Conservation (phyloP, 1,284 basidiomycete genomes). For the Cutaneotrichosporon sp. region DNA sequence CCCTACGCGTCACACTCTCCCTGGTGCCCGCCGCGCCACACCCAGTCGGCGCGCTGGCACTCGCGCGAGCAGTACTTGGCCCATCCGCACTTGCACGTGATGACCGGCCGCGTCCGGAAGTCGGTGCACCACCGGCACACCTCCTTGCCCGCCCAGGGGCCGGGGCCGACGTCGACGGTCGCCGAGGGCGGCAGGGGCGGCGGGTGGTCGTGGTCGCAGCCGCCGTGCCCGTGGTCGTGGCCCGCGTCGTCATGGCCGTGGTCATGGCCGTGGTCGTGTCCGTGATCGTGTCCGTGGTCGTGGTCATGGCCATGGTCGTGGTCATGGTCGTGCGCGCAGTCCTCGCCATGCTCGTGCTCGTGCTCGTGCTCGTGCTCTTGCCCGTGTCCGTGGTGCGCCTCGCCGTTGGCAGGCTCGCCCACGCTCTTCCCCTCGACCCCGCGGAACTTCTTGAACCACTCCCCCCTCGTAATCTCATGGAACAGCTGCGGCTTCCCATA, state of each 20-base stretch:
- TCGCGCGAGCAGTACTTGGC: conserved; percentile 50
- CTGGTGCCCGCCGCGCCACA: conserved; percentile 38
- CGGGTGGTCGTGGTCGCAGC: neutral
- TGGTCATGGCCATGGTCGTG: neutral
- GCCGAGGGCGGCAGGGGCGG: neutral
- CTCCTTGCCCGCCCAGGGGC: conserved; percentile 39
- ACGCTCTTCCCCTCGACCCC: conserved; percentile 12
- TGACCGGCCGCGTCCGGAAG: conserved; percentile 26
- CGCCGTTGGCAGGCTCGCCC: neutral
- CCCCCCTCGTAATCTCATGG: conserved; percentile 38
- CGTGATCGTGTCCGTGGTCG: neutral
- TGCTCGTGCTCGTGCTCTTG: conserved; percentile 5
- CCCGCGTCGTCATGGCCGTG: neutral
- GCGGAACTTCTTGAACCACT: conserved; percentile 40
- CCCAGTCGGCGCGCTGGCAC: conserved; percentile 50
- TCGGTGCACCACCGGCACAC: conserved; percentile 50
- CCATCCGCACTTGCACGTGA: conserved; percentile 44
- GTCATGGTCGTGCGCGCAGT: too few relatives aligned
- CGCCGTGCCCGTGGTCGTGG: conserved; percentile 1
- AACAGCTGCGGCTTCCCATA: conserved; percentile 41
- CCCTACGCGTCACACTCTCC: conserved; percentile 30
- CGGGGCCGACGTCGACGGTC: conserved; percentile 8
- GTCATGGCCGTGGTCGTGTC: neutral
- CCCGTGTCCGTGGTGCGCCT: neutral
- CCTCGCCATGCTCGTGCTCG: neutral